phyloP scores from a whole-genome alignment of 106 monocot species.

The Triglochin maritima region DNA sequence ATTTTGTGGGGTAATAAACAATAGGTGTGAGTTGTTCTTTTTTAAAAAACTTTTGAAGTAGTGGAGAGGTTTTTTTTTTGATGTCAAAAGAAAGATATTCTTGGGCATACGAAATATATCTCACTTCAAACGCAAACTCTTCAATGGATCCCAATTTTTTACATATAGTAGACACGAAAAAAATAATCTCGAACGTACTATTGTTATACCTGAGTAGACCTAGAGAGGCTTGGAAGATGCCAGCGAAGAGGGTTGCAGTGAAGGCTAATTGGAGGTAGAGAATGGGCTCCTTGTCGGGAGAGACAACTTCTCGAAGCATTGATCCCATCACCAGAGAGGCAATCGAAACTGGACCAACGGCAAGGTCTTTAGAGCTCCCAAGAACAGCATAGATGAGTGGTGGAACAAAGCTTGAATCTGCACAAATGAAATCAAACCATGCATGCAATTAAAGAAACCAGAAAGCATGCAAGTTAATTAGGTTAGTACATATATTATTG shows the following conservation, averaged over 20 bases:
- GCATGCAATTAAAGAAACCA: neutral
- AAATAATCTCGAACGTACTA: too few relatives aligned
- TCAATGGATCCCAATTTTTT: too few relatives aligned
- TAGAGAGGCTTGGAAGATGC: constrained; percentile 15
- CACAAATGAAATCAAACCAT: neutral
- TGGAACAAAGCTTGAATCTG: constrained; percentile 26
- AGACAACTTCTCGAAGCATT: constrained; percentile 6
- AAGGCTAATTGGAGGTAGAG: constrained; percentile 11
- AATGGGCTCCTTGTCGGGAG: neutral
- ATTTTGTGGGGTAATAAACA: too few relatives aligned
- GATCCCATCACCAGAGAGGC: constrained; percentile 18
- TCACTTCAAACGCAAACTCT: too few relatives aligned
- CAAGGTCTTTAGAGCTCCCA: constrained; percentile 22
- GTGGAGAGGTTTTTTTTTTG: too few relatives aligned
- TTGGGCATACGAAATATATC: too few relatives aligned
- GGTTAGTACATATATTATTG: too few relatives aligned
- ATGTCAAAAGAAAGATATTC: too few relatives aligned
- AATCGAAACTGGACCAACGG: constrained; percentile 11
- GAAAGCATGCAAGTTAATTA: too few relatives aligned
- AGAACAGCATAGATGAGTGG: constrained; percentile 21
- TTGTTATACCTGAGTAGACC: constrained; percentile 7
- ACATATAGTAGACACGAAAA: too few relatives aligned
- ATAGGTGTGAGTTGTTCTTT: too few relatives aligned
- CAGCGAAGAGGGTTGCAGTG: constrained; percentile 20
- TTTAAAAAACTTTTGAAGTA: too few relatives aligned